Percentiles rank a stretch among this genome's conserved stretches.
Conservation (phyloP, 2,329 filamentous ascomycete species). For the Aspergillus alliaceus region DNA sequence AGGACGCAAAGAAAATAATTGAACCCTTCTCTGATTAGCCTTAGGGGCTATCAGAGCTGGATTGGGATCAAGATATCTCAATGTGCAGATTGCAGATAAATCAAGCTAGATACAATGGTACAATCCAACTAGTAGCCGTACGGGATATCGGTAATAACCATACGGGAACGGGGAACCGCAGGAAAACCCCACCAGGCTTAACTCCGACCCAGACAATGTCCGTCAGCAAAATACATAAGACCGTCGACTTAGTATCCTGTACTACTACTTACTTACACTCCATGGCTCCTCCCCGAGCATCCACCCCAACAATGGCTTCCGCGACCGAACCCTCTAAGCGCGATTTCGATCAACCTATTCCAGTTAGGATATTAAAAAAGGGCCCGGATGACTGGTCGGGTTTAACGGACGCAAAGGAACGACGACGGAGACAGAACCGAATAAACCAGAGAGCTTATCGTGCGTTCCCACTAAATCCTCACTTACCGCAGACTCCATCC, state of each 20-base stretch:
- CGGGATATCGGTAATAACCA: neutral
- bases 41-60: neutral
- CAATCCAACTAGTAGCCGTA: neutral
- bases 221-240: neutral
- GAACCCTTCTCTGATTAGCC: neutral
- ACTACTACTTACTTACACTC: no score
- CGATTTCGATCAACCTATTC: neutral
- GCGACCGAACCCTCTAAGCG: neutral
- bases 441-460: constrained; percentile 29
- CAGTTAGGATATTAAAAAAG: neutral
- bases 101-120: neutral
- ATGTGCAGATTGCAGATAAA: neutral
- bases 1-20: neutral
- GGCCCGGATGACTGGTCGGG: constrained; percentile 21
- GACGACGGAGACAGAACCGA: constrained; percentile 29
- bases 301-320: neutral
- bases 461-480: constrained; percentile 11
- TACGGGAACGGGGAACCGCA: neutral
- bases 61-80: neutral
- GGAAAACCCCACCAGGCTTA: neutral
- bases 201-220: neutral
- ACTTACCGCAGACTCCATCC: no score
- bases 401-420: constrained; percentile 24
- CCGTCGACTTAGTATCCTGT: neutral
- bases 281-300: neutral